Percentiles rank a stretch among this genome's conserved stretches.
Conservation (phyloP, 2,329 filamentous ascomycete species). For the Ploettnerulaceae sp. region DNA sequence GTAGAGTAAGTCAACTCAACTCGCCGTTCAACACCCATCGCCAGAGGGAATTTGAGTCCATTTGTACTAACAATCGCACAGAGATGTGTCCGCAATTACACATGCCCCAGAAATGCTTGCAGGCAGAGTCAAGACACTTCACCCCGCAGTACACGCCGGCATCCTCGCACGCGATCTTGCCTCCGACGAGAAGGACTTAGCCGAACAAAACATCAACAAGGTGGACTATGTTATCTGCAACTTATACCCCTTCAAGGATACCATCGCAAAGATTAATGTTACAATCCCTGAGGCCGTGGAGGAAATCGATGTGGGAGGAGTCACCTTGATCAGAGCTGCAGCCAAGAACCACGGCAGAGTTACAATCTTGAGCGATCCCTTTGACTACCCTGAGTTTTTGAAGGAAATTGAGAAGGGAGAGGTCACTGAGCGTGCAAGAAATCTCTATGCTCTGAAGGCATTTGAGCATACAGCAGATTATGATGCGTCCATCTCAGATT, state of each 20-base stretch:
- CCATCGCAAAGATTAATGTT: constrained; percentile 92
- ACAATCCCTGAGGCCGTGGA: constrained; percentile 95
- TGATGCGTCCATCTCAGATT: constrained; percentile 88
- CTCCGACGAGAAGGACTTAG: constrained; percentile 94
- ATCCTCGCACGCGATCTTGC: constrained; percentile 93
- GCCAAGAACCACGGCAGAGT: constrained; percentile 97
- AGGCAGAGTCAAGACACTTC: constrained; percentile 89
- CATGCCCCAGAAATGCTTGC: constrained; percentile 95
- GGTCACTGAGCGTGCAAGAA: constrained; percentile 78
- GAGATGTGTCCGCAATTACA: constrained; percentile 96
- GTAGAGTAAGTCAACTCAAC: constrained; percentile 74
- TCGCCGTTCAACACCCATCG: too few species aligned
- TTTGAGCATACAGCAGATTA: constrained; percentile 99
- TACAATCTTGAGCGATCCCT: constrained; percentile 90
- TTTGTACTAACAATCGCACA: constrained; percentile 35
- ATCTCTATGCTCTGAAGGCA: constrained; percentile 90
- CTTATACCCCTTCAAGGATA: constrained; percentile 98
- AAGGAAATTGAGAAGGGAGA: constrained; percentile 83
- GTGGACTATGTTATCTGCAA: constrained; percentile 98
- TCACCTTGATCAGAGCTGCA: constrained; percentile 91
- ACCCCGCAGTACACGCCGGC: constrained; percentile 74
- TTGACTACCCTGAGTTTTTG: constrained; percentile 91
- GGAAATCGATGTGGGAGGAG: constrained; percentile 97
- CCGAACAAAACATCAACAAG: constrained; percentile 90
- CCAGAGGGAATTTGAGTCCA: too few species aligned